phyloP scores from a whole-genome alignment of 2,329 filamentous ascomycete species.

The Niveomyces coronatus region DNA sequence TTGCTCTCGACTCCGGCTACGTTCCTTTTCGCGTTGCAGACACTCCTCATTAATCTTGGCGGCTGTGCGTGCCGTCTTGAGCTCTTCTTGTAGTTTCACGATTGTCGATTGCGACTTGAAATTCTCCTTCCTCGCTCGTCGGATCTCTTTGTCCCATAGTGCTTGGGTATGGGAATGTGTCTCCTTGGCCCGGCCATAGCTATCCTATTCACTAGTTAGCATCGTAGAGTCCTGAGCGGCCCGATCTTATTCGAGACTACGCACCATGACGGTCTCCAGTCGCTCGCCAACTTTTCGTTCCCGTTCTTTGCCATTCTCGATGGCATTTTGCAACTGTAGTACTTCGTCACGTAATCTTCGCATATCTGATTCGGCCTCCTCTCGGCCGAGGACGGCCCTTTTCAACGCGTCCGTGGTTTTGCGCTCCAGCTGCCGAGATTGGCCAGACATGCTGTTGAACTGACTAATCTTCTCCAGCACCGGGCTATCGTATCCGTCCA shows the following conservation, averaged over 20 bases:
- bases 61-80: constrained; percentile 50
- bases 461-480: constrained; percentile 61
- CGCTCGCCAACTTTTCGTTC: constrained; percentile 58
- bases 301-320: constrained; percentile 55
- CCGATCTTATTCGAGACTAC: constrained; percentile 18
- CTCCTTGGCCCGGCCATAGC: constrained; percentile 59
- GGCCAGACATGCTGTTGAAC: constrained; percentile 57
- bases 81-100: constrained; percentile 64
- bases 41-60: constrained; percentile 46
- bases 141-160: constrained; percentile 65
- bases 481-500: constrained; percentile 43
- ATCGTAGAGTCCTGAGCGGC: neutral
- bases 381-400: constrained; percentile 55
- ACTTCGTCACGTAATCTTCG: constrained; percentile 52
- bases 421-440: constrained; percentile 51
- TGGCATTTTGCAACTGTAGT: constrained; percentile 41
- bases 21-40: constrained; percentile 53
- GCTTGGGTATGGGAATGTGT: constrained; percentile 55
- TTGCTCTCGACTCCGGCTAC: constrained; percentile 51
- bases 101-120: constrained; percentile 63
- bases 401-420: constrained; percentile 56
- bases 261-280: constrained; percentile 59
- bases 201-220: constrained; percentile 42
- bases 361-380: constrained; percentile 63
- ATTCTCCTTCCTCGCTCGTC: constrained; percentile 58